Percentiles rank a stretch among this genome's conserved stretches.
phyloP scores from a whole-genome alignment of 2,329 filamentous ascomycete species.

The Epichloe glyceriae region DNA sequence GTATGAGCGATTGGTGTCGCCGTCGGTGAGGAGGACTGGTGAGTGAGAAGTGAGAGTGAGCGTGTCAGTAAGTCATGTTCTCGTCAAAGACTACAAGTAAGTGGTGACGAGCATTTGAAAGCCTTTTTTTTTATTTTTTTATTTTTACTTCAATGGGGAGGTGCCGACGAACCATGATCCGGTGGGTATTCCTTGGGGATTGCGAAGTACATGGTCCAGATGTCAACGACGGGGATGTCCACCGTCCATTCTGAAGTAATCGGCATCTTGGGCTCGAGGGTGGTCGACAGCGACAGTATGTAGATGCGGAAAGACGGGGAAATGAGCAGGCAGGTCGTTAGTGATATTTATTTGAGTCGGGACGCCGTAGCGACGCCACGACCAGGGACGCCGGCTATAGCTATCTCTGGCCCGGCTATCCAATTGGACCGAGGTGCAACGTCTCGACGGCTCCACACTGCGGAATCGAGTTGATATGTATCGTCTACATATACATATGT shows the following conservation, averaged over 20 bases:
- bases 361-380: no score
- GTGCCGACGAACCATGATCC: constrained; percentile 48
- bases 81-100: neutral
- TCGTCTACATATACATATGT: no score
- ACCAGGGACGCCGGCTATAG: no score
- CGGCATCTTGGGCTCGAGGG: constrained; percentile 43
- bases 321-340: neutral
- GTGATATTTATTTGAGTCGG: no score
- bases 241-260: constrained; percentile 54
- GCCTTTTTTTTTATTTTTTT: neutral
- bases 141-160: neutral
- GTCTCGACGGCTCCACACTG: neutral
- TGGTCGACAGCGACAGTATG: neutral
- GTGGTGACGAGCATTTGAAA: neutral
- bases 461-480: no score
- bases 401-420: no score
- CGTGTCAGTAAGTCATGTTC: neutral
- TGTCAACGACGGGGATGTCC: constrained; percentile 59
- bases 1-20: constrained; percentile 53
- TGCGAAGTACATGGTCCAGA: constrained; percentile 72
- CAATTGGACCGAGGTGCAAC: neutral
- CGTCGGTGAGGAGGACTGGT: constrained; percentile 68
- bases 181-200: constrained; percentile 55
- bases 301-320: neutral
- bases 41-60: neutral